phyloP scores from a whole-genome alignment of 345 rosid genomes.

The Dimocarpus longan region DNA sequence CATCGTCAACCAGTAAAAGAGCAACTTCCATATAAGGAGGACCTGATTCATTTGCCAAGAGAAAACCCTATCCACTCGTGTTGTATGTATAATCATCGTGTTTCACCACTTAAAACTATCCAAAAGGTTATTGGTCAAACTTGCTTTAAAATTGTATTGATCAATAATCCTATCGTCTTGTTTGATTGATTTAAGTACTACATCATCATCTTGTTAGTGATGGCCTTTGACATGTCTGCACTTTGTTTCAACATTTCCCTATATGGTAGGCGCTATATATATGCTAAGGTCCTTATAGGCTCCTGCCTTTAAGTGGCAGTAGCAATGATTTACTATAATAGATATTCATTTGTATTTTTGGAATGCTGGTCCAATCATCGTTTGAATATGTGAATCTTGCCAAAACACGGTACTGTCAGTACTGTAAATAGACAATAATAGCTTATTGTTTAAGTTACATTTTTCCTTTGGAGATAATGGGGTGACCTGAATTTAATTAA shows the following conservation, averaged over 20 bases:
- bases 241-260: not conserved
- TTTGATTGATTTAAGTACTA: not conserved
- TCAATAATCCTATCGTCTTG: not conserved
- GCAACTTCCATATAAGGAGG: not conserved
- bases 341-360: not conserved
- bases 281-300: not conserved
- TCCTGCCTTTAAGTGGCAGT: not conserved
- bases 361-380: slow-evolving; percentile 2
- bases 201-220: not conserved
- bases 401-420: not conserved
- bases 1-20: not conserved
- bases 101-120: slow-evolving; percentile 7
- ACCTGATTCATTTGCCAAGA: not conserved
- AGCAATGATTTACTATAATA: not conserved
- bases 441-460: not conserved
- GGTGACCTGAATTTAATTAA: not conserved
- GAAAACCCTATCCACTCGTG: not conserved
- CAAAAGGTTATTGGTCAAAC: not conserved
- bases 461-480: not conserved
- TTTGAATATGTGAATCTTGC: slow-evolving; percentile 7
- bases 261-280: too few relatives aligned
- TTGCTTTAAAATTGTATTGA: slow-evolving; percentile 5
- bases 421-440: not conserved
- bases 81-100: not conserved
- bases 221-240: slow-evolving; percentile 9